Base-by-base conservation (phyloP, 2,329 filamentous ascomycete species). In the Monosporascus sp. region DNA sequence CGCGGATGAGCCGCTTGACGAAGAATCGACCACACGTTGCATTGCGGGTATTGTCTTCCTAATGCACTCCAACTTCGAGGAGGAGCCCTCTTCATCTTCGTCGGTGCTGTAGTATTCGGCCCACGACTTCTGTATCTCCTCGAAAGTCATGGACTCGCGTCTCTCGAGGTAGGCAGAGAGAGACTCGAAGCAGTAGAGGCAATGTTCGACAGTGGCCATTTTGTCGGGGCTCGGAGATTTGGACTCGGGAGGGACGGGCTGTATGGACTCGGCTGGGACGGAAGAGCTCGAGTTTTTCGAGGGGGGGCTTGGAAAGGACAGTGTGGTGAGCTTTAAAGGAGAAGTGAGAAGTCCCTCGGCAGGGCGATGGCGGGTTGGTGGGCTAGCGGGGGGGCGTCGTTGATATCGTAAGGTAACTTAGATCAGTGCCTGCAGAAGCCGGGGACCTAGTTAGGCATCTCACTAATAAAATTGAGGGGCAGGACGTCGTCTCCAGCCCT, bases 101-200 rank as follows among this genome's bases (percentile, higher is more conserved):
- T 51, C 48, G 31, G 55, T 55, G 40, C 66, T 66, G 47, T 58
- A 47, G 62, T 74, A 80, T 47, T 71, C 68, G 45, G 71, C 67
- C 68, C 75, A 96, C 7, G 87, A 82, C 18, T 82, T 75, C 72
- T 93, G 82, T 55, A 96, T 80, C 58, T 87, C 78, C 44, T 76
- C 70, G 24, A 97, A 82, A 48, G 77, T 78, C 62, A 91, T 77
- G 11, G 88, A 75, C 54, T 85, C 78, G 57, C 87, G 86, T 58
- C 80, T 75, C 61, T 90, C 82, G 61, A 96, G 89, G 56, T 85
- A 82, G 51, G 92, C 87, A 49, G 84, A 80, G 38, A 99, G 84
- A 41, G 80, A 79, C 73, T 99, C 94, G 78, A 99, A 97, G 77
- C 92, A 97, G 72, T 87, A 92, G 65, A 93, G 85, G 72, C 92